phyloP scores from a whole-genome alignment of 176 grass and related monocot species.

The Carex parvula region DNA sequence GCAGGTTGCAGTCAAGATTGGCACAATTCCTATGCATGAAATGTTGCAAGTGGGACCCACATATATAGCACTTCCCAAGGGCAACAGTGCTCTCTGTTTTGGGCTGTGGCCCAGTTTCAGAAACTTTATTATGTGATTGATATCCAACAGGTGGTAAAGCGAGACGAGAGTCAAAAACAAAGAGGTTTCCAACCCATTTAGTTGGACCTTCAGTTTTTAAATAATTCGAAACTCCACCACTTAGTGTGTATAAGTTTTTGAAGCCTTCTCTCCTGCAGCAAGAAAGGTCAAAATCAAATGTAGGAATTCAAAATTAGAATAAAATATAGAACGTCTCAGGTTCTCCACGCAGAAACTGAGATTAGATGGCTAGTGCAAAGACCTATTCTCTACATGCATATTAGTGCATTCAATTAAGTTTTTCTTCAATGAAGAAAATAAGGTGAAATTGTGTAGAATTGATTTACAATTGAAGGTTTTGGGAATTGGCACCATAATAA shows the following conservation, averaged over 20 bases:
- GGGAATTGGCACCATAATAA: background rate
- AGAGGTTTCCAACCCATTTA: conserved; percentile 82
- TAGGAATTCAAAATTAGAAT: background rate
- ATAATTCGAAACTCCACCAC: conserved; percentile 91
- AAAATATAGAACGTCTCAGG: background rate
- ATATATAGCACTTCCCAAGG: conserved; percentile 65
- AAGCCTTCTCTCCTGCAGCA: conserved; percentile 72
- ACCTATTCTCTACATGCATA: background rate
- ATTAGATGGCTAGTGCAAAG: background rate
- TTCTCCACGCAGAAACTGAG: background rate
- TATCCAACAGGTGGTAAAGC: conserved; percentile 68
- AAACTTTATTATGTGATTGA: conserved; percentile 9
- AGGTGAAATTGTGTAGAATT: background rate
- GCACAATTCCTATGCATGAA: conserved; percentile 87
- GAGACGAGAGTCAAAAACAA: conserved; percentile 79
- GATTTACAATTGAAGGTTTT: background rate
- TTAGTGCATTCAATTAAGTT: background rate
- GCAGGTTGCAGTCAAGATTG: conserved; percentile 85
- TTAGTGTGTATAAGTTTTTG: conserved; percentile 64
- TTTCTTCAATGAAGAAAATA: background rate
- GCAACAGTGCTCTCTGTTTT: conserved; percentile 8
- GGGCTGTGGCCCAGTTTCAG: background rate
- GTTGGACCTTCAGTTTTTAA: conserved; percentile 57
- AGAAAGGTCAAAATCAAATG: background rate
- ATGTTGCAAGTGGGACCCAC: conserved; percentile 53